phyloP scores from a whole-genome alignment of 345 rosid genomes.

The Salix udensis region DNA sequence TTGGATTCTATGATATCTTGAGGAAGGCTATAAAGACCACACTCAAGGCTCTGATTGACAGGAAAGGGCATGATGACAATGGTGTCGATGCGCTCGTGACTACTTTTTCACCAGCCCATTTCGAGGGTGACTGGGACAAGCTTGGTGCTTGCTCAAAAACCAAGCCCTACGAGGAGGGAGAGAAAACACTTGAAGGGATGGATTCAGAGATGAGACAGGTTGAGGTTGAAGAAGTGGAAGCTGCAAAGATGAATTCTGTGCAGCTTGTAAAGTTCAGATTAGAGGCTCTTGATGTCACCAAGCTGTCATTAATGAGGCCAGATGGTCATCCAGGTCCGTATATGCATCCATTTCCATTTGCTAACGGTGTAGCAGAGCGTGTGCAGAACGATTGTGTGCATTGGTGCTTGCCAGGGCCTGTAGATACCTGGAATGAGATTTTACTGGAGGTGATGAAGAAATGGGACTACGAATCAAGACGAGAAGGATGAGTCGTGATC shows the following conservation, averaged over 20 bases:
- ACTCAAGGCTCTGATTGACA: slow-evolving; percentile 40
- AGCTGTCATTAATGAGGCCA: slow-evolving; percentile 60
- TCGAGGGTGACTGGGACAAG: slow-evolving; percentile 96
- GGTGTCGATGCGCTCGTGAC: slow-evolving; percentile 47
- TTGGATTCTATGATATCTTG: slow-evolving; percentile 70
- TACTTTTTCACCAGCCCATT: slow-evolving; percentile 85
- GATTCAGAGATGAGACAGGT: slow-evolving; percentile 62
- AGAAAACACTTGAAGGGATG: slow-evolving; percentile 68
- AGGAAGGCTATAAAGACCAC: slow-evolving; percentile 69
- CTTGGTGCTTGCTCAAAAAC: slow-evolving; percentile 82
- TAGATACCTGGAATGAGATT: slow-evolving; percentile 93
- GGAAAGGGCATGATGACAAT: slow-evolving; percentile 28
- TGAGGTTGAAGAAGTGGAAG: slow-evolving; percentile 60
- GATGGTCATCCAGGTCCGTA: slow-evolving; percentile 97
- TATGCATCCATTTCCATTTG: slow-evolving; percentile 74
- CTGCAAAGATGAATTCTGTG: slow-evolving; percentile 35
- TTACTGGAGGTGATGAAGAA: slow-evolving; percentile 55
- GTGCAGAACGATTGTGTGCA: slow-evolving; percentile 93
- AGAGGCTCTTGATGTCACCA: slow-evolving; percentile 73
- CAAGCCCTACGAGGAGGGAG: slow-evolving; percentile 58
- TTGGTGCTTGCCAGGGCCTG: slow-evolving; percentile 95
- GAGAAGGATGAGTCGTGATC: slow-evolving; percentile 17
- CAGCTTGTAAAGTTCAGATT: slow-evolving; percentile 33
- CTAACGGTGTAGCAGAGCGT: slow-evolving; percentile 59
- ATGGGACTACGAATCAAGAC: slow-evolving; percentile 35